These are phyloP conservation scores for Furcasterigmium furcatum DNA, from an alignment of 2,329 filamentous ascomycete species.

Conservation along the genomic window DNA sequence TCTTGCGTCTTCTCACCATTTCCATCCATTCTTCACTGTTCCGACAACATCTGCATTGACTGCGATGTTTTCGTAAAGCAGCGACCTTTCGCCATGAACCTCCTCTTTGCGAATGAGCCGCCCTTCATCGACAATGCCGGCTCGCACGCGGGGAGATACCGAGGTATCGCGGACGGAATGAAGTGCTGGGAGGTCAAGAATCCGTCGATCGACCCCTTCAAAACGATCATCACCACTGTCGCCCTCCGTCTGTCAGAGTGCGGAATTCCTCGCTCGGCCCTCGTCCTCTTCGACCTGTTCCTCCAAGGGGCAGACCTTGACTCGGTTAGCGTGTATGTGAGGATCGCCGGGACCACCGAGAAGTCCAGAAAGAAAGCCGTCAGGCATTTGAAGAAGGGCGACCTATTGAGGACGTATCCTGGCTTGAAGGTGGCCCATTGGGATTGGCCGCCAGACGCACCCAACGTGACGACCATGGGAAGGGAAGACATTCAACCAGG, in stretches of 20 bases:
- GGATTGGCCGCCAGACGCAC: neutral
- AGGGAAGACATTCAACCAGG: too few species aligned
- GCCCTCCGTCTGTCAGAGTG: neutral
- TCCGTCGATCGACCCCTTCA: neutral
- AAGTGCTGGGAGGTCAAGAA: neutral
- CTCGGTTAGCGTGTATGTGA: neutral
- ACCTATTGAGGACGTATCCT: neutral
- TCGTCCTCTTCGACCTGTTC: neutral
- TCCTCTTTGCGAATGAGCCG: neutral
- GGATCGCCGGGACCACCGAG: neutral
- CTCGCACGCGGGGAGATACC: neutral
- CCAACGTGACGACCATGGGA: neutral
- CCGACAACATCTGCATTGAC: too few species aligned
- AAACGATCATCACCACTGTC: neutral
- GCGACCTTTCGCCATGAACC: too few species aligned
- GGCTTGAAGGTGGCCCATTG: neutral
- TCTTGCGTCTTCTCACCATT: too few species aligned
- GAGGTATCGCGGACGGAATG: neutral
- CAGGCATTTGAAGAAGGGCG: neutral
- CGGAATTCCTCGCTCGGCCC: neutral
- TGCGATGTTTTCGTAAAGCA: too few species aligned
- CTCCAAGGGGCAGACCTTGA: neutral
- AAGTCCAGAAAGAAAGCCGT: neutral
- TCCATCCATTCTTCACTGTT: too few species aligned
- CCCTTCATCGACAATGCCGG: neutral